Percentiles rank a stretch among this genome's conserved stretches.
Evolutionary conservation across 495 filamentous ascomycete species (phyloP).

Genomic region (Trichocladium antarcticum): DNA sequence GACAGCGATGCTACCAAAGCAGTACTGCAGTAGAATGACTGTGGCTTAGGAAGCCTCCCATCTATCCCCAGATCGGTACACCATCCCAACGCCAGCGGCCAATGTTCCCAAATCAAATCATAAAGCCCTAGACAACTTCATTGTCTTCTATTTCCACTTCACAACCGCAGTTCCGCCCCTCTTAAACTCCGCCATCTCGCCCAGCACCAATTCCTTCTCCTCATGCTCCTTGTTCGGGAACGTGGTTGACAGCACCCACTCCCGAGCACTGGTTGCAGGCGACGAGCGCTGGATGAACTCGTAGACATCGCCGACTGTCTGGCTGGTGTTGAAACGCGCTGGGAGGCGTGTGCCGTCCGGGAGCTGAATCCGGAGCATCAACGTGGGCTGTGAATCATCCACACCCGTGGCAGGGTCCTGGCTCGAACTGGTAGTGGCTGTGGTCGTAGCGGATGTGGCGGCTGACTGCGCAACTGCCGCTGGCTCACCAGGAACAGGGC

Average conservation of each 20-base stretch:
- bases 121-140: background rate
- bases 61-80: too few species aligned
- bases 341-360: slow-evolving; percentile 79
- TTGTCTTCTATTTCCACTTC: slow-evolving; percentile 48
- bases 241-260: slow-evolving; percentile 83
- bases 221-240: slow-evolving; percentile 90
- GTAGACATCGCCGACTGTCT: slow-evolving; percentile 88
- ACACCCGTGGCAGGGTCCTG: slow-evolving; percentile 40
- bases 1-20: too few species aligned
- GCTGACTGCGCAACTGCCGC: slow-evolving; percentile 25
- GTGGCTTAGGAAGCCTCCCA: too few species aligned
- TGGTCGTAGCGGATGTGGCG: slow-evolving; percentile 31
- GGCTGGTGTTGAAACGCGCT: slow-evolving; percentile 81
- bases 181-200: slow-evolving; percentile 76
- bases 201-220: slow-evolving; percentile 57
- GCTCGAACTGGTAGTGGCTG: slow-evolving; percentile 30
- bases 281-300: slow-evolving; percentile 65
- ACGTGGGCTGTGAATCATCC: slow-evolving; percentile 63
- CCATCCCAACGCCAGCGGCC: background rate
- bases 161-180: slow-evolving; percentile 71
- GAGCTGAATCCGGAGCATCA: slow-evolving; percentile 79
- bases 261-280: slow-evolving; percentile 43
- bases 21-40: too few species aligned
- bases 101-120: background rate
- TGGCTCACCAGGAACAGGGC: slow-evolving; percentile 64